Base-by-base conservation (phyloP, 768 basidiomycete species). In the Kockovaella imperatae region DNA sequence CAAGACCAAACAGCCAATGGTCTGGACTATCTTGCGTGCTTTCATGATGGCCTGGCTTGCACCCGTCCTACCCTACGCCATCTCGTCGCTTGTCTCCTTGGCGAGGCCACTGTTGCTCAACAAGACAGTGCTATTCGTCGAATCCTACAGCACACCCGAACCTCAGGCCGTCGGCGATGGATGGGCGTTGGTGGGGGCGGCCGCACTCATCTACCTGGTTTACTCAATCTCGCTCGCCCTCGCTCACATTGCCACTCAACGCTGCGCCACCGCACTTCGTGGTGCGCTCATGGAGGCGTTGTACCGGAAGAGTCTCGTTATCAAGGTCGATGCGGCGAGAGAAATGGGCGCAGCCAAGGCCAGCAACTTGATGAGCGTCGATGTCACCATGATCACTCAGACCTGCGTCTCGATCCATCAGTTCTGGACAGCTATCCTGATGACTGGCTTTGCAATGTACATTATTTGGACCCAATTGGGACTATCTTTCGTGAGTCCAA, bases 391-490 rank as follows among this genome's bases (percentile, higher is more conserved):
- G 10, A 25, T 56, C 26, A 18, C 40, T 15, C 32, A 15, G 14
- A 29, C 30, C 2, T 17, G 51, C 15, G 14, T 17, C 14, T 23
- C 32, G n/a, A 17, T 52, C 4, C 54, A 52, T 26, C 24, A 36
- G 18, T 28, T 34, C 14, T 56, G 38, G 36, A 52, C 54, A 1
- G 50, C 54, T 3, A 5, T 54, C 2, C 14, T 50, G 28, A 35
- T 32, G 44, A 50, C 44, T 14, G 53, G 53, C 2, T 20, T 56
- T 14, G 54, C 45, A 2, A 17, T 56, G 18, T 56, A 52, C 40
- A 44, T 56, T 42, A 52, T 56, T 21, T 56, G 42, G 35, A 52
- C 54, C 5, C 54, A 56, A 30, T 52, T 56, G 25, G 50, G 54
- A 6, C 17, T 51, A 8, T 52, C 50, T 15, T 56, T 56, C 23